phyloP scores from a whole-genome alignment of 306 rosid genomes.

The Acacia confusa region DNA sequence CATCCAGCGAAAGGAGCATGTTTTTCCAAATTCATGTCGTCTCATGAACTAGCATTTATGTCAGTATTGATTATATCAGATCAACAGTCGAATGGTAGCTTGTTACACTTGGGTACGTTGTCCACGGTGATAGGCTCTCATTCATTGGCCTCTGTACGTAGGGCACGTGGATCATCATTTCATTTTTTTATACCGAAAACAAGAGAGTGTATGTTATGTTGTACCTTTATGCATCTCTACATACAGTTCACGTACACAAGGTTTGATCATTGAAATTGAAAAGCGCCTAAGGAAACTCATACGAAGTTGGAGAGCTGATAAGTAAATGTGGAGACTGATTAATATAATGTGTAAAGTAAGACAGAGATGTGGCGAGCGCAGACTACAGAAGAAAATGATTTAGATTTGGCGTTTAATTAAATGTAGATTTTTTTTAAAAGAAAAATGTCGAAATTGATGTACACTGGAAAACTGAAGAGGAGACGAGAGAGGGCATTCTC shows the following conservation, averaged over 20 bases:
- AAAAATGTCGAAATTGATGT: background rate
- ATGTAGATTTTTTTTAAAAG: no score
- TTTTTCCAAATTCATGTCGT: background rate
- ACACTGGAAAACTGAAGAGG: background rate
- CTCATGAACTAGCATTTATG: background rate
- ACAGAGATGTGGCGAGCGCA: no score
- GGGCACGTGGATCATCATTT: background rate
- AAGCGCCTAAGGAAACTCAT: no score
- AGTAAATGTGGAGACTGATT: no score
- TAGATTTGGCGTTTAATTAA: no score
- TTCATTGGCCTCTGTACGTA: background rate
- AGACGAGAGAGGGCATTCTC: background rate
- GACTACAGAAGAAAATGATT: no score
- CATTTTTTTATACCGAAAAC: no score
- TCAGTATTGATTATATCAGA: no score
- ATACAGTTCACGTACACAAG: background rate
- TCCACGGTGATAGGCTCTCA: background rate
- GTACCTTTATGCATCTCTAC: background rate
- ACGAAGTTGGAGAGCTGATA: no score
- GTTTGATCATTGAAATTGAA: no score
- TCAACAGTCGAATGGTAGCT: background rate
- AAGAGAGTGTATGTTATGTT: background rate
- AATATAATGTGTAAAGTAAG: no score
- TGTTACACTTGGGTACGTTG: background rate
- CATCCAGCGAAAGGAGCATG: background rate